A percentile compares a stretch with the other conserved stretches of the same genome.
Conservation (phyloP, 2,329 filamentous ascomycete species). For the Pseudogymnoascus sp. region DNA sequence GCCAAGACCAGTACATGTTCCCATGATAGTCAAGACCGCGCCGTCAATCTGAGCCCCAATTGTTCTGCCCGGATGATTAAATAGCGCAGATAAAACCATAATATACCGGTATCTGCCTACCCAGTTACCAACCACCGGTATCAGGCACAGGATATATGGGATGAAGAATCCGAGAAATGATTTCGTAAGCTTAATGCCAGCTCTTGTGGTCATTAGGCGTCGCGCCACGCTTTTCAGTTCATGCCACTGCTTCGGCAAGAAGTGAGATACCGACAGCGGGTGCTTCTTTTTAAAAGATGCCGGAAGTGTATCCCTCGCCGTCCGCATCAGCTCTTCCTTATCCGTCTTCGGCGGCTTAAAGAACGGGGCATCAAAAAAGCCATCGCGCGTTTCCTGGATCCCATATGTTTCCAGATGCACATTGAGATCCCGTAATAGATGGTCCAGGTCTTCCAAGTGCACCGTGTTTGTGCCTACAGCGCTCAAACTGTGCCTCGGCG, state of each 20-base stretch:
- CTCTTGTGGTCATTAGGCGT: constrained; percentile 38
- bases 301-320: constrained; percentile 39
- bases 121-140: constrained; percentile 40
- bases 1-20: constrained; percentile 44
- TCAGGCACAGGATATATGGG: constrained; percentile 46
- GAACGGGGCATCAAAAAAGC: constrained; percentile 36
- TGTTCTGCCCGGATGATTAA: constrained; percentile 49
- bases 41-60: constrained; percentile 51
- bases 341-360: constrained; percentile 33
- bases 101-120: constrained; percentile 48
- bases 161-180: constrained; percentile 49
- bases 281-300: constrained; percentile 35
- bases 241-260: constrained; percentile 40
- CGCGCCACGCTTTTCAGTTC: constrained; percentile 34
- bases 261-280: constrained; percentile 38
- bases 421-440: constrained; percentile 27
- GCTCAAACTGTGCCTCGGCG: not conserved
- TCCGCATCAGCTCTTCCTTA: constrained; percentile 32
- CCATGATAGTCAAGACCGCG: constrained; percentile 42
- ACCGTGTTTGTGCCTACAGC: not conserved
- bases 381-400: constrained; percentile 34
- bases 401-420: constrained; percentile 34
- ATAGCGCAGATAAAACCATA: constrained; percentile 46
- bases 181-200: constrained; percentile 44
- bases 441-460: constrained; percentile 18